These are phyloP conservation scores for Tripidium arundinaceum DNA, from an alignment of 202 grass and related monocot genomes.

Conservation along the genomic window DNA sequence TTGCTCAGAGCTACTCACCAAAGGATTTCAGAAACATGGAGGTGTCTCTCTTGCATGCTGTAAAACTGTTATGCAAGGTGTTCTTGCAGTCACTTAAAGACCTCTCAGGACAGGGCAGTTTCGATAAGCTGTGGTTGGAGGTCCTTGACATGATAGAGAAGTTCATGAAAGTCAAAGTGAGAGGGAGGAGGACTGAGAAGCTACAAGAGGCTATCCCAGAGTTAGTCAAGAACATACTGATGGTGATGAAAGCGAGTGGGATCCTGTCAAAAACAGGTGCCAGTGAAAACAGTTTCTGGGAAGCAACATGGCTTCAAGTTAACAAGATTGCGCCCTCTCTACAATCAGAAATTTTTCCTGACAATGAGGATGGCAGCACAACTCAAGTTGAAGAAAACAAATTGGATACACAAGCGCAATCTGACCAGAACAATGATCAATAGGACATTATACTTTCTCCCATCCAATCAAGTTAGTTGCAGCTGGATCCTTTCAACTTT, in stretches of 20 bases:
- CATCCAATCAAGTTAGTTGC: constrained; percentile 12
- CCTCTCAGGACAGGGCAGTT: constrained; percentile 58
- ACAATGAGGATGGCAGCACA: constrained; percentile 33
- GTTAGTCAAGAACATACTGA: constrained; percentile 81
- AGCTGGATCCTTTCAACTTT: neutral
- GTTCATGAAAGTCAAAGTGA: constrained; percentile 80
- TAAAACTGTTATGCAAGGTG: constrained; percentile 83
- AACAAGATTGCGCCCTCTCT: constrained; percentile 64
- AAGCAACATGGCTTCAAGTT: constrained; percentile 78
- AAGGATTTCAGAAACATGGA: constrained; percentile 99
- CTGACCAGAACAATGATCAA: constrained; percentile 21
- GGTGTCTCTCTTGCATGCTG: constrained; percentile 70
- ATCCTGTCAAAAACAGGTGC: constrained; percentile 51
- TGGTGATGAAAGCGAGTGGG: constrained; percentile 85
- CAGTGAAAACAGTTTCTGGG: constrained; percentile 66
- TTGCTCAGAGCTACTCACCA: constrained; percentile 67
- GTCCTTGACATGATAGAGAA: constrained; percentile 83
- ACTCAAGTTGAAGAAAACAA: constrained; percentile 30
- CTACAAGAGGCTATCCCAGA: constrained; percentile 89
- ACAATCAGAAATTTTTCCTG: constrained; percentile 64
- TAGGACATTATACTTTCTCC: constrained; percentile 1
- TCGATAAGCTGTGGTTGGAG: constrained; percentile 80
- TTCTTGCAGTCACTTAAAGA: constrained; percentile 90
- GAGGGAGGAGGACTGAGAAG: constrained; percentile 83
- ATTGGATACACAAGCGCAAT: constrained; percentile 17